Evolutionary conservation across 257 asterid species (phyloP).

Genomic region (Penstemon newberryi): DNA sequence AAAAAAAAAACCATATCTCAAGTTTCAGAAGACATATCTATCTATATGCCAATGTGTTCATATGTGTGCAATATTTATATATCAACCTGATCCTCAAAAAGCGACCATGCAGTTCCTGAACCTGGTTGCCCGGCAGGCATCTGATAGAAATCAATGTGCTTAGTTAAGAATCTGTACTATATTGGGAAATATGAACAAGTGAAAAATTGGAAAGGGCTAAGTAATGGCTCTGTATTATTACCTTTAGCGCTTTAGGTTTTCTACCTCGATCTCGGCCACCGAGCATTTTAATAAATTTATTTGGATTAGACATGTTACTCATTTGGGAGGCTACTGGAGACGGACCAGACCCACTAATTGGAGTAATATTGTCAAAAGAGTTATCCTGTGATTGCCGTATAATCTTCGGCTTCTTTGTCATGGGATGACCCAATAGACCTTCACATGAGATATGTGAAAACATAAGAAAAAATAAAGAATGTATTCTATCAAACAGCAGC

Average conservation of each 20-base stretch:
- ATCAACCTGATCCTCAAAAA: slow-evolving; percentile 88
- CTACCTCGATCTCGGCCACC: slow-evolving; percentile 86
- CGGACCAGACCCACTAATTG: slow-evolving; percentile 65
- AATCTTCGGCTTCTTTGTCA: slow-evolving; percentile 75
- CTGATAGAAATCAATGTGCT: slow-evolving; percentile 48
- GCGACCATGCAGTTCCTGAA: slow-evolving; percentile 81
- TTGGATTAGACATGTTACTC: slow-evolving; percentile 81
- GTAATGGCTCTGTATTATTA: slow-evolving; percentile 34
- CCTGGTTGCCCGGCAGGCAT: slow-evolving; percentile 66
- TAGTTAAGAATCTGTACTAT: slow-evolving; percentile 21
- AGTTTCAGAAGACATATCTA: slow-evolving; percentile 14
- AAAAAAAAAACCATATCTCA: slow-evolving; percentile 22
- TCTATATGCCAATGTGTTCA: slow-evolving; percentile 13
- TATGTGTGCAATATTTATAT: slow-evolving; percentile 19
- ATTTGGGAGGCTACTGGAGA: slow-evolving; percentile 88
- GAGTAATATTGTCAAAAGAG: slow-evolving; percentile 62
- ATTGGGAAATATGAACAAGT: slow-evolving; percentile 18
- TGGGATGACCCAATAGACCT: slow-evolving; percentile 81
- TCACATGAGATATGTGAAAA: slow-evolving; percentile 32
- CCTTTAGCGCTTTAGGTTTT: slow-evolving; percentile 77
- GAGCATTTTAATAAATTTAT: slow-evolving; percentile 64
- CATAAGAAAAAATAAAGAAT: slow-evolving; percentile 24
- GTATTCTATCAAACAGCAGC: slow-evolving; percentile 22
- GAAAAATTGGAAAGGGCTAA: slow-evolving; percentile 6
- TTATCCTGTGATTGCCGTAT: slow-evolving; percentile 66